A percentile compares a stretch with the other conserved stretches of the same genome.
Evolutionary conservation across 768 basidiomycete genomes (phyloP).

Genomic region (Cyclocybe aegerita): DNA sequence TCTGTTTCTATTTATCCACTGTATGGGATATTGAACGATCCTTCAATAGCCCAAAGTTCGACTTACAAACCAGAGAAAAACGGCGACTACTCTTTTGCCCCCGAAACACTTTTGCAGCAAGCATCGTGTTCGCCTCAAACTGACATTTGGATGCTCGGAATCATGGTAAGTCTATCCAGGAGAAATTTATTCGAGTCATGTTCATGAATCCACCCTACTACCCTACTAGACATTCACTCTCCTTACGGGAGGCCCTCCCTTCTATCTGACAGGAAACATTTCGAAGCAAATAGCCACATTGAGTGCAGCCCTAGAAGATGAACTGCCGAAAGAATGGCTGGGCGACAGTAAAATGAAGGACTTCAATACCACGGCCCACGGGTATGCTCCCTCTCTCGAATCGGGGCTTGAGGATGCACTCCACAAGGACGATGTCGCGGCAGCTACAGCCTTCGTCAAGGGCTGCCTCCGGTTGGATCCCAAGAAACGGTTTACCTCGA

Average conservation of each 20-base stretch:
- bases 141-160: constrained; percentile 18
- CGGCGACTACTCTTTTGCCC: constrained; percentile 10
- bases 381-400: constrained; percentile 3
- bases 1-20: neutral
- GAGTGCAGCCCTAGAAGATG: constrained; percentile 3
- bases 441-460: constrained; percentile 10
- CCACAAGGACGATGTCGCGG: constrained; percentile 2
- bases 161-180: constrained; percentile 3
- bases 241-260: constrained; percentile 5
- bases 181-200: neutral
- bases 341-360: constrained; percentile 5
- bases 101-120: constrained; percentile 11
- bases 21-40: neutral
- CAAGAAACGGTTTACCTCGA: neutral
- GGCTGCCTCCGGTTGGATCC: constrained; percentile 12
- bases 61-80: constrained; percentile 6
- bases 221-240: constrained; percentile 7
- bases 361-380: neutral
- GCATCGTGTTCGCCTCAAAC: constrained; percentile 12
- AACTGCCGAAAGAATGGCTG: neutral
- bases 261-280: neutral
- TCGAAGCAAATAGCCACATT: constrained; percentile 2
- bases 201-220: neutral
- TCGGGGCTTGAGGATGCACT: neutral
- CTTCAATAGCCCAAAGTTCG: constrained; percentile 8